A percentile compares a stretch with the other conserved stretches of the same genome.
phyloP scores from a whole-genome alignment of 225 moss, liverwort and hornwort species.

The Asterella californica region DNA sequence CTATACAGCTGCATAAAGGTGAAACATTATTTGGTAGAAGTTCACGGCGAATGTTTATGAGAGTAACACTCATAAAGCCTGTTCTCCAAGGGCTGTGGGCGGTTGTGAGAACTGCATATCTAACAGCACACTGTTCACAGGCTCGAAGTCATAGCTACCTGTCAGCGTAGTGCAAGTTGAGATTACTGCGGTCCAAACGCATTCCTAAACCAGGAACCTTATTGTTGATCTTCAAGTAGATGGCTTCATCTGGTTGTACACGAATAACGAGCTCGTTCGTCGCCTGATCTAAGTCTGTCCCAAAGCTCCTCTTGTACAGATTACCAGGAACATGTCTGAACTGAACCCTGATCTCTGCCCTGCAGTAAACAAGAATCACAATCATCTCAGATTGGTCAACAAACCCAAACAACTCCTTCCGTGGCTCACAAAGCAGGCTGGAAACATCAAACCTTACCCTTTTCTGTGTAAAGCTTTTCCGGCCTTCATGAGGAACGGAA shows the following conservation, averaged over 20 bases:
- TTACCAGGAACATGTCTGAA: conserved; percentile 97
- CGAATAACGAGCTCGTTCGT: conserved; percentile 96
- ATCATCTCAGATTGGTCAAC: neutral
- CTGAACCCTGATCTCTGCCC: conserved; percentile 93
- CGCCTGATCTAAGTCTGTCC: conserved; percentile 90
- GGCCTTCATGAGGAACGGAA: conserved; percentile 95
- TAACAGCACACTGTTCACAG: neutral
- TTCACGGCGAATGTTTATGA: too few species aligned
- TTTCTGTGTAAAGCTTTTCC: conserved; percentile 85
- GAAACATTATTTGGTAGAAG: too few species aligned
- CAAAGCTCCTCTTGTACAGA: conserved; percentile 89
- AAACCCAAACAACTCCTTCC: neutral
- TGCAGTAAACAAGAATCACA: conserved; percentile 31
- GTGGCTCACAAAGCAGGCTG: neutral
- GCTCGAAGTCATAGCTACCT: conserved; percentile 42
- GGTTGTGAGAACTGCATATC: too few species aligned
- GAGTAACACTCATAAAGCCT: too few species aligned
- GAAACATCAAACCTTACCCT: conserved; percentile 39
- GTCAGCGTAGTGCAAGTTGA: conserved; percentile 86
- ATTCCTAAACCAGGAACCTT: conserved; percentile 93
- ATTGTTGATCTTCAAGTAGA: conserved; percentile 96
- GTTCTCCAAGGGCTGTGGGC: too few species aligned
- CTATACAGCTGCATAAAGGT: too few species aligned
- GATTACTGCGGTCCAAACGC: conserved; percentile 89
- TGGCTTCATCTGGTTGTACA: conserved; percentile 96